Evolutionary conservation across 352 stramenopile species (phyloP).

Genomic region (Pythium monospermum): DNA sequence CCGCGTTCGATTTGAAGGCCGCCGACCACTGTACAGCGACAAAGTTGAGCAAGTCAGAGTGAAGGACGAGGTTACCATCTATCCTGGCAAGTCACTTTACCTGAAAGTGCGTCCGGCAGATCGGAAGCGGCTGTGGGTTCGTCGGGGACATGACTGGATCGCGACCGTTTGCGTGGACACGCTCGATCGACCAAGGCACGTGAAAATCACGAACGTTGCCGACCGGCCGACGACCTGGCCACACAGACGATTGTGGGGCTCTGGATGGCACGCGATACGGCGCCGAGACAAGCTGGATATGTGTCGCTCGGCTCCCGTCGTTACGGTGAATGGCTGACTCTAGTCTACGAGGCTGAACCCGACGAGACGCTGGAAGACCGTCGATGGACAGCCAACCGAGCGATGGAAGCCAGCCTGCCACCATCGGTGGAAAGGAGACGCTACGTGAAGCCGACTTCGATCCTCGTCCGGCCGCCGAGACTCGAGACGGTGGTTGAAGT

Average conservation of each 20-base stretch:
- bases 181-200: background rate
- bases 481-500: background rate
- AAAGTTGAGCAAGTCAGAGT: background rate
- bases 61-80: background rate
- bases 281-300: background rate
- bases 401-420: background rate
- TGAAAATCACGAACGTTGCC: constrained; percentile 12
- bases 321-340: background rate
- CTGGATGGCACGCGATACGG: background rate
- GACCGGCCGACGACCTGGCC: background rate
- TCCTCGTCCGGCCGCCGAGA: background rate
- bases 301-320: background rate
- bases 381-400: background rate
- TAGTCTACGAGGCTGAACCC: background rate
- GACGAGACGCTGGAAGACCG: background rate
- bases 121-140: constrained; percentile 1
- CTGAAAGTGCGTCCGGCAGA: background rate
- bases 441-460: background rate
- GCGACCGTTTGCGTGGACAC: constrained; percentile 1
- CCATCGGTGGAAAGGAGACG: background rate
- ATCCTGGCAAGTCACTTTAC: background rate
- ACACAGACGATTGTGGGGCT: background rate
- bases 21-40: constrained; percentile 7
- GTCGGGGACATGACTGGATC: constrained; percentile 8
- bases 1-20: constrained; percentile 1